Evolutionary conservation across 2,329 filamentous ascomycete genomes (phyloP).

Genomic region (Epichloe amarillans): DNA sequence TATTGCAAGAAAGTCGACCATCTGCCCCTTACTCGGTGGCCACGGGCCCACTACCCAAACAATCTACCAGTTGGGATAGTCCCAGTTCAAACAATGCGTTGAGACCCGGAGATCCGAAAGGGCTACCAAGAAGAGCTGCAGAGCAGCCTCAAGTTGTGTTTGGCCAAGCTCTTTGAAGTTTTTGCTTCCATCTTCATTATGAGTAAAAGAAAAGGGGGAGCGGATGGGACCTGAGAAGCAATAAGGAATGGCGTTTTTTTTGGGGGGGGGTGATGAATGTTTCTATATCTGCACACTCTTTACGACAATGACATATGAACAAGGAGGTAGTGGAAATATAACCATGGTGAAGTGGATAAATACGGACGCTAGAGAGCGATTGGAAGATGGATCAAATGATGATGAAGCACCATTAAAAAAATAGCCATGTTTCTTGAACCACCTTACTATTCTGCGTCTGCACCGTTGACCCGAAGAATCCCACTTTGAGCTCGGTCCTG

Average conservation of each 20-base stretch:
- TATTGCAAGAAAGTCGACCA: conserved; percentile 5
- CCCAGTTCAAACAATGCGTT: neutral
- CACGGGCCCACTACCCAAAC: neutral
- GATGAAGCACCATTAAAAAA: no score
- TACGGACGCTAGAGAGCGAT: no score
- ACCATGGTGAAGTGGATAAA: no score
- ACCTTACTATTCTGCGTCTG: no score
- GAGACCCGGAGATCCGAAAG: no score
- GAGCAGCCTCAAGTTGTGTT: neutral
- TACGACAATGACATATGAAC: neutral
- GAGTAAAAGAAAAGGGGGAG: no score
- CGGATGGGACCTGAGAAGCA: neutral
- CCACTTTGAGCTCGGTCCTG: no score
- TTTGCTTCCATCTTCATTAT: neutral
- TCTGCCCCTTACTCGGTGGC: neutral
- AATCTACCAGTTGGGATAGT: neutral
- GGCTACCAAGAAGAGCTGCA: neutral
- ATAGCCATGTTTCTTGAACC: no score
- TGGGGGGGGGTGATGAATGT: neutral
- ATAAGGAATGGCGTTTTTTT: neutral
- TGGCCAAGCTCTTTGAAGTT: conserved; percentile 1
- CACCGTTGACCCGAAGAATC: no score
- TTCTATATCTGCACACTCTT: neutral
- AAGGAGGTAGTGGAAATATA: neutral
- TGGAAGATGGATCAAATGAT: no score